Evolutionary conservation across 345 rosid species (phyloP), one percentile per base, ranked within the genome.

Genomic region (Rhizophora mangle): DNA sequence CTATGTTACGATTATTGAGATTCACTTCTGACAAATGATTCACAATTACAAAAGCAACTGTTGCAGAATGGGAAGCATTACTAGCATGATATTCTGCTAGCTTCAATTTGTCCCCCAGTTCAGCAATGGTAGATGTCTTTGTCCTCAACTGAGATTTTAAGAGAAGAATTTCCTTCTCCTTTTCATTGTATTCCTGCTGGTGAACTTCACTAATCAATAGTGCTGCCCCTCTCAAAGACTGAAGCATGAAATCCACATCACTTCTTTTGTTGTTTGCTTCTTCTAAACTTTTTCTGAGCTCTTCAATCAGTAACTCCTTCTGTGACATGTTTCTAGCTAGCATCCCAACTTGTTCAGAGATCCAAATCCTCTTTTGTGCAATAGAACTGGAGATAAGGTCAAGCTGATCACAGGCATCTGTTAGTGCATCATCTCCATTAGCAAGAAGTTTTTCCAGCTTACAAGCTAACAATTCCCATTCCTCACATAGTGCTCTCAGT

Each of bases 191-290:
- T 73, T 88, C 98, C 76, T 82, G 90, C 84, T 85, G 92, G 67
- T 90, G 91, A 51, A 96, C 91, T 88, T 92, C 97, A 69, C 85
- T 87, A 36, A 95, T 88, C 30, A 83, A 89, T 67, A 92, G 51
- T 63, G 96, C 85, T 65, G 98, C 99, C 51, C 90, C 91, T 81
- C 89, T 85, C 78, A 95, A 82, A 78, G 99, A 87, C 78, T 81
- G 82, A 77, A 95, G 82, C 96, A 87, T 90, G 79, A 79, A 81
- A 64, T 95, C 97, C 72, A 92, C 79, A 72, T 92, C 89, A 75
- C 71, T 73, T 79, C 76, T 80, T 77, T 86, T 90, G 61, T 78
- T 71, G 68, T 79, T 87, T 72, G 96, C 96, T 76, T 92, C 94
- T 84, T 92, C 96, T 68, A 95, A 82, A 76, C 90, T 92, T 49